These are phyloP conservation scores for Ophiostoma ulmi DNA, from an alignment of 2,329 filamentous ascomycete genomes.

Conservation along the genomic window DNA sequence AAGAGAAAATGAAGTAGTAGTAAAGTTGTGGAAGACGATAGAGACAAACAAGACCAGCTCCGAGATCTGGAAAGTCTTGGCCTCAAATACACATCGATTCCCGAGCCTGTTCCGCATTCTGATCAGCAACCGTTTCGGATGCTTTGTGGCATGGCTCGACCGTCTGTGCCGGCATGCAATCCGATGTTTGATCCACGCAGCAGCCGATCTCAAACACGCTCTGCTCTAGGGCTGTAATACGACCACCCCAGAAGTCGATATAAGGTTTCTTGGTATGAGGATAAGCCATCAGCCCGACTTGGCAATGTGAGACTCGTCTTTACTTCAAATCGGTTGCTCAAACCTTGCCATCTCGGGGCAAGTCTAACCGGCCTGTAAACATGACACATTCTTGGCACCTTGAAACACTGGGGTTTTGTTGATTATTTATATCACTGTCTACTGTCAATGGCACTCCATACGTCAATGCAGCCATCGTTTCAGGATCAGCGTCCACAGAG, in stretches of 20 bases:
- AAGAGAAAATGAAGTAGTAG: background rate
- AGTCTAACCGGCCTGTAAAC: background rate
- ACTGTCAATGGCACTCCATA: background rate
- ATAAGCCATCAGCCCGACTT: background rate
- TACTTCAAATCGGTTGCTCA: background rate
- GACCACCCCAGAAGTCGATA: background rate
- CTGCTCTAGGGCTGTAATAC: background rate
- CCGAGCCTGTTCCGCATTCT: background rate
- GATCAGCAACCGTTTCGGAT: background rate
- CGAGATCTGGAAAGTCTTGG: background rate
- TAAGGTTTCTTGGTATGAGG: constrained; percentile 5
- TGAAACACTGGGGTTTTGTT: background rate
- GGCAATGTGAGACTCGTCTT: background rate
- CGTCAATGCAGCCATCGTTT: no score
- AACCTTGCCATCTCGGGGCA: background rate
- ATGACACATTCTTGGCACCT: constrained; percentile 7
- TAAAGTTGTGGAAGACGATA: background rate
- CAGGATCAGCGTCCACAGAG: background rate
- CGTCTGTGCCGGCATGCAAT: background rate
- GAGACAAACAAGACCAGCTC: background rate
- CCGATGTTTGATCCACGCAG: background rate
- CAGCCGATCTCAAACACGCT: background rate
- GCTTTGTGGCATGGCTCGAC: background rate
- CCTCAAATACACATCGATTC: background rate
- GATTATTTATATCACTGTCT: background rate